Evolutionary conservation across 1,139 yeast species (phyloP).

Genomic region (Taphrina confusa): DNA sequence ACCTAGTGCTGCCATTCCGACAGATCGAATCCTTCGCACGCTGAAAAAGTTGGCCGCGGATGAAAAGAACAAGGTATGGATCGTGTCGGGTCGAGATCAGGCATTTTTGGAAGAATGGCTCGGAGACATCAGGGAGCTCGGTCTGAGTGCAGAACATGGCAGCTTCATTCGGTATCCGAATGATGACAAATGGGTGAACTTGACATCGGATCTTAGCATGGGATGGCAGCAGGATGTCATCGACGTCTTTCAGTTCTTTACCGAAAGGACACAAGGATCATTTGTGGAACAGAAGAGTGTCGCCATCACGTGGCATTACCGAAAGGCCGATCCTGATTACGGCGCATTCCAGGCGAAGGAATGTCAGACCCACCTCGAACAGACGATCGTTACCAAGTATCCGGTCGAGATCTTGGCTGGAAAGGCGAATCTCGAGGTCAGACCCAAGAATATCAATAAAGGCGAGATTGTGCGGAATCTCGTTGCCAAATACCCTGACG

Average conservation of each 20-base stretch:
- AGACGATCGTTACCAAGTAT: constrained; percentile 62
- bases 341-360: constrained; percentile 83
- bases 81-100: constrained; percentile 94
- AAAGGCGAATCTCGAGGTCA: constrained; percentile 93
- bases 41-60: constrained; percentile 66
- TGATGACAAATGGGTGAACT: constrained; percentile 69
- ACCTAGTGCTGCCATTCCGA: constrained; percentile 98
- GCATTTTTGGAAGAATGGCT: constrained; percentile 85
- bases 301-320: constrained; percentile 96
- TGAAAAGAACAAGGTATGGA: constrained; percentile 86
- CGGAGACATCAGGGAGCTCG: constrained; percentile 63
- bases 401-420: constrained; percentile 97
- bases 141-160: constrained; percentile 96
- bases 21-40: constrained; percentile 65
- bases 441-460: constrained; percentile 91
- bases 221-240: constrained; percentile 86
- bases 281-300: constrained; percentile 84
- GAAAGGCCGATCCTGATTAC: constrained; percentile 89
- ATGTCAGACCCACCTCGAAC: constrained; percentile 64
- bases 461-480: constrained; percentile 91
- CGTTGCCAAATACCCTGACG: constrained; percentile 51
- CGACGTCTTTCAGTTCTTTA: constrained; percentile 68
- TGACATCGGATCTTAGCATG: constrained; percentile 84
- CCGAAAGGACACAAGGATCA: constrained; percentile 89
- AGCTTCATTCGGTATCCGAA: constrained; percentile 81